Percentiles rank a stretch among this genome's conserved stretches.
Conservation (phyloP, 225 moss, liverwort and hornwort genomes). For the Straminergon stramineum region DNA sequence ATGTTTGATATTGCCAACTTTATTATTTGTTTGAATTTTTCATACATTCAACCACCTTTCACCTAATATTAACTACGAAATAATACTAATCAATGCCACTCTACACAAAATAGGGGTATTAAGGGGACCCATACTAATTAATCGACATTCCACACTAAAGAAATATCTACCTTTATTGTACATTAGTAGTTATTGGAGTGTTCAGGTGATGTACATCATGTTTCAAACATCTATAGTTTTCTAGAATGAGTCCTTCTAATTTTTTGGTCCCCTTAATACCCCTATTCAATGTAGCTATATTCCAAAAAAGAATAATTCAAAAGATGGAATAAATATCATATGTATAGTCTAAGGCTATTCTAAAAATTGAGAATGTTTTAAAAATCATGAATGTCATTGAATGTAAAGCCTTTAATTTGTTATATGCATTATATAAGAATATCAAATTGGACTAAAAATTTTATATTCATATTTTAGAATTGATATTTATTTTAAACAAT, state of each 20-base stretch:
- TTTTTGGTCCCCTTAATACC: no score
- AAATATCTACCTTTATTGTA: no score
- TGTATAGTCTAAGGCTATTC: background rate
- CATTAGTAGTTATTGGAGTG: no score
- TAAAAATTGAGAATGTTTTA: background rate
- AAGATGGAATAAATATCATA: background rate
- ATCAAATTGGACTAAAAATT: background rate
- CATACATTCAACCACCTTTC: background rate
- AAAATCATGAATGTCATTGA: background rate
- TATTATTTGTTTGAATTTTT: background rate
- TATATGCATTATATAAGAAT: background rate
- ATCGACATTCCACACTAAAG: no score
- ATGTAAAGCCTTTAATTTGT: background rate
- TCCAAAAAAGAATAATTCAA: background rate
- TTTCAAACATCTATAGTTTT: no score
- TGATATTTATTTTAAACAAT: background rate
- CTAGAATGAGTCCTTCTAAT: no score
- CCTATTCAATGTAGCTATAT: background rate
- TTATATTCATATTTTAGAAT: background rate
- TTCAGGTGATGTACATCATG: no score
- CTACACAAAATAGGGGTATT: no score
- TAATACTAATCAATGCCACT: background rate
- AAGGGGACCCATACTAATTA: no score
- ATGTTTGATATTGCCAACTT: background rate
- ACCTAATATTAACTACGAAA: no score